Evolutionary conservation across 352 stramenopile species (phyloP), one percentile per base, ranked within the genome.

Genomic region (Pythium aristosporum): DNA sequence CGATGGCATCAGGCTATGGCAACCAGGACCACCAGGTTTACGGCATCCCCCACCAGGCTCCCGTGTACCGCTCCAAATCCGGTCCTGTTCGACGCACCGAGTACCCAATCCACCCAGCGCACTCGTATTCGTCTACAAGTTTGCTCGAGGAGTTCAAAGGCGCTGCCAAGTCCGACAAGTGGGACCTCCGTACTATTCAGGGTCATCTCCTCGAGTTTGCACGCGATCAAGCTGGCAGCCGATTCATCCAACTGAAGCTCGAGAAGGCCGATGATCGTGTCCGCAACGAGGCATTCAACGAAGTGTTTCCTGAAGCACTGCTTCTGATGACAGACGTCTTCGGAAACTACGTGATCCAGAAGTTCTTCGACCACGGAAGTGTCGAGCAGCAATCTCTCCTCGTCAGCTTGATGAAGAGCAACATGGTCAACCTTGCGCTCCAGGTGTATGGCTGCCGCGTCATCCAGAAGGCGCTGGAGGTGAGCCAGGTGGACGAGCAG

Each of bases 341-440:
- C 74, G 97, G 97, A 18, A 99, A 99, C 74, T 99, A 99, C 67
- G 97, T 99, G 28, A 97, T 99, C 41, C 97, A 99, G 74, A 99
- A 99, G 68, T 88, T 99, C 36, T 92, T 98, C 61, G 94, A 98
- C 56, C 96, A 98, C 75, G 96, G 96, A 28, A 97, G 79, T 8
- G 37, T 77, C 20, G 76, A 95, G 18, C 92, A 98, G 63, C 89
- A 96, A 51, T 80, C 89, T 39, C 61, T 90, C 34, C 75, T 99
- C 10, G 76, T 94, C 56, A 73, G 85, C 48, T 55, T 86, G 49
- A 96, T 99, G 64, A 86, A 89, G 54, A 89, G 84, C 43, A 96
- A 99, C 71, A 97, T 99, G 88, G 73, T 99, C 15, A 85, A 83
- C 34, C 80, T 99, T 34, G 96, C 96, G 0, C 80, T 99, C 36